phyloP scores from a whole-genome alignment of 352 stramenopile species.

The Saprolegnia parasitica region DNA sequence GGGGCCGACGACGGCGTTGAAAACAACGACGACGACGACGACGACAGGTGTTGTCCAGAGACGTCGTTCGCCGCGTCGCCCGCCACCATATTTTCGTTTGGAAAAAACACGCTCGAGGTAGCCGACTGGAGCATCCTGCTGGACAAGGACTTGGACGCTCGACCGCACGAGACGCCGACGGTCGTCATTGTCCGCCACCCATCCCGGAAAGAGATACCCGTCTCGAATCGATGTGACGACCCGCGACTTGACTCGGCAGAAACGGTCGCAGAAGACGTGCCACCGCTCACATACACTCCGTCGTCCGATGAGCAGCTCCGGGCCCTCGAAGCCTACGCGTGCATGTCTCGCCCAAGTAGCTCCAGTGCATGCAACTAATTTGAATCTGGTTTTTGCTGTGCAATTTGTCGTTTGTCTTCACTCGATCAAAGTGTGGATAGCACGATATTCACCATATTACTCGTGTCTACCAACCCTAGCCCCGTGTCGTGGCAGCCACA shows the following conservation, averaged over 20 bases:
- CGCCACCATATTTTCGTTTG: background rate
- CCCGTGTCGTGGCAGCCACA: no score
- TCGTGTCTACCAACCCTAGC: no score
- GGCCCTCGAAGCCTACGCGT: background rate
- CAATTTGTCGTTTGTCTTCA: background rate
- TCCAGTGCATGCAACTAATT: background rate
- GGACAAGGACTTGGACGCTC: slow-evolving; percentile 21
- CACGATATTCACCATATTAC: no score
- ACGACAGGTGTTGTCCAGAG: background rate
- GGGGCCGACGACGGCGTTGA: background rate
- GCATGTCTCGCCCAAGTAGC: slow-evolving; percentile 3
- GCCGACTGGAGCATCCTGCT: slow-evolving; percentile 18
- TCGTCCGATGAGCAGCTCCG: slow-evolving; percentile 6
- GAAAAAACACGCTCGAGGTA: background rate
- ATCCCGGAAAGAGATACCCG: background rate
- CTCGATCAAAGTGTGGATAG: no score
- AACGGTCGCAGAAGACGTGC: background rate
- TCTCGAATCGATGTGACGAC: background rate
- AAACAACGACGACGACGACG: background rate
- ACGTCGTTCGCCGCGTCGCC: background rate
- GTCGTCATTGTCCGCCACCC: background rate
- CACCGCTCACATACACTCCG: background rate
- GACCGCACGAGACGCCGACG: background rate
- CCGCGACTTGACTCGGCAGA: background rate
- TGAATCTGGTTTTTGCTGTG: background rate